A percentile compares a stretch with the other conserved stretches of the same genome.
These are phyloP conservation scores for Aspergillus eucalypticola DNA, from an alignment of 2,329 filamentous ascomycete species.

Conservation along the genomic window DNA sequence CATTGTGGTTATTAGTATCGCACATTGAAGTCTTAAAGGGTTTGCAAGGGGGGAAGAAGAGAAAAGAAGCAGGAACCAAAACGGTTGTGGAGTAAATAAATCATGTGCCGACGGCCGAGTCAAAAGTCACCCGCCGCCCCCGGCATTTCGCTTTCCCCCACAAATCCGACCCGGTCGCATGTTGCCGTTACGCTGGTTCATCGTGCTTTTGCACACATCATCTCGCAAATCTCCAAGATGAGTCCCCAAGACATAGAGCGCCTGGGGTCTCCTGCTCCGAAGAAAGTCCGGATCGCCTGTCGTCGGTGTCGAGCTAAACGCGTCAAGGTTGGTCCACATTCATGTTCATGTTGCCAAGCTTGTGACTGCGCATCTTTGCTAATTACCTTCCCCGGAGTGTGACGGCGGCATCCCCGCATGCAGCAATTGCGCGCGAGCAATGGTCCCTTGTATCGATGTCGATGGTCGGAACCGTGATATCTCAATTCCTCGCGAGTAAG, in stretches of 20 bases:
- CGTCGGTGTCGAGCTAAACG: conserved; percentile 39
- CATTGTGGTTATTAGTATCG: too few relatives aligned
- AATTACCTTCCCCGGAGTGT: conserved; percentile 26
- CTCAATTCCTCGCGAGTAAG: conserved; percentile 39
- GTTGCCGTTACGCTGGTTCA: background rate
- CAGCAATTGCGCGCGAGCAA: conserved; percentile 40
- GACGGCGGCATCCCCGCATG: conserved; percentile 43
- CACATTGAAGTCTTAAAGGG: too few relatives aligned
- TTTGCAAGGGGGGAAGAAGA: too few relatives aligned
- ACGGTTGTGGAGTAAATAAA: too few relatives aligned
- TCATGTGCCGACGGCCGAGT: background rate
- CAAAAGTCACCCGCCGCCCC: background rate
- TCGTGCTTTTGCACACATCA: background rate
- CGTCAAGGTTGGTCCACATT: conserved; percentile 34
- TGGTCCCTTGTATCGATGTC: conserved; percentile 40
- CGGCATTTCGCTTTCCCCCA: background rate
- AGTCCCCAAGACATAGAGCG: background rate
- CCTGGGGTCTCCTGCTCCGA: conserved; percentile 15
- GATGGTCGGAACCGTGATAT: conserved; percentile 39
- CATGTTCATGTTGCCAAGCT: background rate
- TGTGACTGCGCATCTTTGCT: background rate
- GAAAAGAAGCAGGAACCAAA: too few relatives aligned
- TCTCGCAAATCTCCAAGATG: background rate
- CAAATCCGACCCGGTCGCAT: background rate
- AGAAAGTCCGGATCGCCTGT: conserved; percentile 44